phyloP scores from a whole-genome alignment of 345 rosid genomes.

The Camelina laxa region DNA sequence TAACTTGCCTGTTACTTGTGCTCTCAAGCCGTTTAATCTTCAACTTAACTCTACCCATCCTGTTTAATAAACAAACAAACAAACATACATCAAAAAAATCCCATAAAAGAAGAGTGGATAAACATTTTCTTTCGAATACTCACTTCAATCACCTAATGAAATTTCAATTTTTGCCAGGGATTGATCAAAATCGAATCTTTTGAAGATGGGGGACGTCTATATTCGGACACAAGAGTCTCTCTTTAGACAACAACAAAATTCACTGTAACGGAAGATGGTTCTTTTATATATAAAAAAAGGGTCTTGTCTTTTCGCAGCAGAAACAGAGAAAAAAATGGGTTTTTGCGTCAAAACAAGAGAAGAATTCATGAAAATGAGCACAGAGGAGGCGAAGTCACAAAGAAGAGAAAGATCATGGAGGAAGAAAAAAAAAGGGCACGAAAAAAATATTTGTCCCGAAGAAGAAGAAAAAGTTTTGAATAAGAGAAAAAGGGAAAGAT shows the following conservation, averaged over 20 bases:
- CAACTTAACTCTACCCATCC: constrained; percentile 94
- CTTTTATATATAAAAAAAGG: neutral
- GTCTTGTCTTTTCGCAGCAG: constrained; percentile 8
- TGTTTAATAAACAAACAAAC: constrained; percentile 5
- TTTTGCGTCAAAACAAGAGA: constrained; percentile 31
- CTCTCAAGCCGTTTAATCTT: constrained; percentile 85
- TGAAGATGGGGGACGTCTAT: too few relatives aligned
- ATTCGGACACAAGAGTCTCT: constrained; percentile 18
- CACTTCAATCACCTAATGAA: constrained; percentile 30
- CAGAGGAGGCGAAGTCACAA: constrained; percentile 38
- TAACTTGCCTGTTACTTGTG: constrained; percentile 72
- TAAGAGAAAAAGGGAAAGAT: constrained; percentile 37
- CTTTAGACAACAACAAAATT: constrained; percentile 28
- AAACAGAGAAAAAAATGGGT: constrained; percentile 5
- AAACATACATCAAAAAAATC: neutral
- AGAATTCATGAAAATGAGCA: constrained; percentile 37
- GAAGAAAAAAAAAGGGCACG: neutral
- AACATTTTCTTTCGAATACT: constrained; percentile 6
- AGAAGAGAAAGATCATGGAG: constrained; percentile 44
- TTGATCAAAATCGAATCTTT: neutral
- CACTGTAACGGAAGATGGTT: constrained; percentile 34
- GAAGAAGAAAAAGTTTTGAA: constrained; percentile 32
- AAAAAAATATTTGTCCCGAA: constrained; percentile 15
- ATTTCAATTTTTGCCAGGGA: neutral
- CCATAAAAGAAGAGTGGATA: neutral